Evolutionary conservation across 2,329 filamentous ascomycete genomes (phyloP).

Genomic region (Chaetothyriales sp.): DNA sequence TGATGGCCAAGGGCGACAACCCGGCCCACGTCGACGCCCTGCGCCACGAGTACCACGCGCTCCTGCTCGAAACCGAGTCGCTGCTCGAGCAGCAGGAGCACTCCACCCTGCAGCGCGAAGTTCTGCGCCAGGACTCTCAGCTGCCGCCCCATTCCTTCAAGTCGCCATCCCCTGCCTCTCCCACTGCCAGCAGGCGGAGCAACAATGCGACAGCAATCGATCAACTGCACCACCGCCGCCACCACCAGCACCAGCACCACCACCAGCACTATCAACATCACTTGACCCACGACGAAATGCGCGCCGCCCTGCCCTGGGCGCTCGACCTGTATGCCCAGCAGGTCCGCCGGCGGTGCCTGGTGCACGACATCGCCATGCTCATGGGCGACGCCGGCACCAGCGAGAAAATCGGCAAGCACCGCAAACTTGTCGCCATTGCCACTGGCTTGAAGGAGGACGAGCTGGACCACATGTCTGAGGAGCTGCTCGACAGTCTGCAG

Average conservation of each 20-base stretch:
- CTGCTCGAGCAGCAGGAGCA: slow-evolving; percentile 33
- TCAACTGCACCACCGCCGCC: no score
- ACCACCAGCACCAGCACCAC: no score
- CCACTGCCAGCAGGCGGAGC: slow-evolving; percentile 4
- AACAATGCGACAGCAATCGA: neutral
- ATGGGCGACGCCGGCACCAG: slow-evolving; percentile 30
- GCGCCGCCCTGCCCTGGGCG: slow-evolving; percentile 22
- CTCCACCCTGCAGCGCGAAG: slow-evolving; percentile 21
- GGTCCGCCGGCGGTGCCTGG: slow-evolving; percentile 17
- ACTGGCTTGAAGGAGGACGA: slow-evolving; percentile 35
- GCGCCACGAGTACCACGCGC: slow-evolving; percentile 26
- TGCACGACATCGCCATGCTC: slow-evolving; percentile 15
- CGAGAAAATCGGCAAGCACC: slow-evolving; percentile 34
- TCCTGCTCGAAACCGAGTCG: slow-evolving; percentile 27
- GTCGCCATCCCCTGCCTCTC: slow-evolving; percentile 10
- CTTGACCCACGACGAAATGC: slow-evolving; percentile 22
- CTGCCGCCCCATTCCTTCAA: slow-evolving; percentile 16
- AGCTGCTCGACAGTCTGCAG: slow-evolving; percentile 33
- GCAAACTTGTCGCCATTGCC: slow-evolving; percentile 33
- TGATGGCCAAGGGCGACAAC: slow-evolving; percentile 23
- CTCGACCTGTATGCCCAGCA: slow-evolving; percentile 31
- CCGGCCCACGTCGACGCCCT: slow-evolving; percentile 25
- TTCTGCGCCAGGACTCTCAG: slow-evolving; percentile 19
- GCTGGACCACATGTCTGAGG: slow-evolving; percentile 33
- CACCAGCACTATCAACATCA: slow-evolving; percentile 5